A percentile compares a stretch with the other conserved stretches of the same genome.
These are phyloP conservation scores for Aplosporella prunicola DNA, from an alignment of 2,329 filamentous ascomycete genomes.

Conservation along the genomic window DNA sequence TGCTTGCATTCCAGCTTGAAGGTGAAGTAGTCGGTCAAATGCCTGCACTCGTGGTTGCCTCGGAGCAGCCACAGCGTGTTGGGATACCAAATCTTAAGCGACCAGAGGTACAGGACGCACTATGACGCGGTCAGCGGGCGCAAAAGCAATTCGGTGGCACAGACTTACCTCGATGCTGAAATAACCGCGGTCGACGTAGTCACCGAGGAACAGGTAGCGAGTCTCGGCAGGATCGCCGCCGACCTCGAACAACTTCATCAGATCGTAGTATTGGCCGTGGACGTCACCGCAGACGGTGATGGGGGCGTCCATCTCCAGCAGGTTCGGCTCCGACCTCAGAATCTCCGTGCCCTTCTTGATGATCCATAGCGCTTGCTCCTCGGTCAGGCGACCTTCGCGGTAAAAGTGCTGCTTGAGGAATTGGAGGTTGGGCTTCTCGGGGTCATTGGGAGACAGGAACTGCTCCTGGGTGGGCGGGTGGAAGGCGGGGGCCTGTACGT, in stretches of 20 bases:
- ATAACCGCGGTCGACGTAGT: constrained; percentile 97
- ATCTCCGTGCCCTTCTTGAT: constrained; percentile 80
- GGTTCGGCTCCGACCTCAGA: constrained; percentile 80
- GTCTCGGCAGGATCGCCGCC: constrained; percentile 95
- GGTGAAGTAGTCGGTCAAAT: constrained; percentile 99
- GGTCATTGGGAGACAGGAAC: constrained; percentile 82
- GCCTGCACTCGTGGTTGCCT: constrained; percentile 96
- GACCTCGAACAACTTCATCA: constrained; percentile 99
- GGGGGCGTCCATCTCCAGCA: constrained; percentile 97
- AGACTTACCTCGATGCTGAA: constrained; percentile 79
- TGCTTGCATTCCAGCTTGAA: constrained; percentile 99
- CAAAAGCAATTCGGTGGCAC: neutral
- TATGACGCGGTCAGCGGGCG: constrained; percentile 28
- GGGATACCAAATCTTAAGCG: constrained; percentile 97
- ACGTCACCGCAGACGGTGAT: constrained; percentile 98
- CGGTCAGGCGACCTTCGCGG: constrained; percentile 88
- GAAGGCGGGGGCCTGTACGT: constrained; percentile 96
- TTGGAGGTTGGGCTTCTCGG: constrained; percentile 78
- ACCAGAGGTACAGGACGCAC: constrained; percentile 97
- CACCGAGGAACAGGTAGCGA: constrained; percentile 89
- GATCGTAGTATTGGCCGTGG: constrained; percentile 96
- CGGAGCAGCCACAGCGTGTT: constrained; percentile 94
- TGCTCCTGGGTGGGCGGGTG: constrained; percentile 85
- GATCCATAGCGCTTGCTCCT: constrained; percentile 96
- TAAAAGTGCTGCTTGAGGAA: constrained; percentile 99